phyloP scores from a whole-genome alignment of 805 yeast species.

The Candida gorgasii region DNA sequence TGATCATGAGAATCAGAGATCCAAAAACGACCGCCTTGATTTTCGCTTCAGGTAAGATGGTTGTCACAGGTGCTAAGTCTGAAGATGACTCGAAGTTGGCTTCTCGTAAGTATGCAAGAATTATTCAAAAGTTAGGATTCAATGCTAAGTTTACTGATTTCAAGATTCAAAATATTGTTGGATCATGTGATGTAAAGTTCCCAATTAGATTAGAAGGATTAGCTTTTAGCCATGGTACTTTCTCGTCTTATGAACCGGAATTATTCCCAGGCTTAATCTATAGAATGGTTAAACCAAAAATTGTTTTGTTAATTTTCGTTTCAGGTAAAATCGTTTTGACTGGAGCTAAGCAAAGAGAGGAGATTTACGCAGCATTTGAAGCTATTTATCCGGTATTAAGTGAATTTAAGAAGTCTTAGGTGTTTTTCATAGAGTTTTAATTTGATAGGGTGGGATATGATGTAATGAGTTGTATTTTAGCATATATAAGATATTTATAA shows the following conservation, averaged over 20 bases:
- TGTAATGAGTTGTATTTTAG: conserved; percentile 13
- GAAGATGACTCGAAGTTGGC: conserved; percentile 99
- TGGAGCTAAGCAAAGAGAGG: conserved; percentile 99
- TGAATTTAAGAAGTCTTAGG: conserved; percentile 84
- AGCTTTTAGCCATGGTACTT: conserved; percentile 97
- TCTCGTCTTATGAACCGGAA: conserved; percentile 98
- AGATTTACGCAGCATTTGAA: conserved; percentile 96
- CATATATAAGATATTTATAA: conserved; percentile 5
- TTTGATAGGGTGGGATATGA: conserved; percentile 1
- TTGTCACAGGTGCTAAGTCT: conserved; percentile 98
- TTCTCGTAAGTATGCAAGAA: conserved; percentile 95
- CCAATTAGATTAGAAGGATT: conserved; percentile 97
- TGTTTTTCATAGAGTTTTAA: background rate
- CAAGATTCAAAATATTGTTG: conserved; percentile 97
- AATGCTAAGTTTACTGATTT: conserved; percentile 97
- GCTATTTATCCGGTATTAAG: conserved; percentile 97
- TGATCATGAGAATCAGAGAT: conserved; percentile 98
- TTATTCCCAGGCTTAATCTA: conserved; percentile 96
- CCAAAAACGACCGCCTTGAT: conserved; percentile 98
- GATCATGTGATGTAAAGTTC: conserved; percentile 97
- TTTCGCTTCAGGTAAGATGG: conserved; percentile 99
- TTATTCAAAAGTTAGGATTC: conserved; percentile 95
- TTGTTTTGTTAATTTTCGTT: conserved; percentile 91
- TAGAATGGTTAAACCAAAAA: conserved; percentile 99
- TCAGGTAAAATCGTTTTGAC: conserved; percentile 97